Base-by-base conservation (phyloP, 768 basidiomycete genomes). In the Mycena kentingensis region DNA sequence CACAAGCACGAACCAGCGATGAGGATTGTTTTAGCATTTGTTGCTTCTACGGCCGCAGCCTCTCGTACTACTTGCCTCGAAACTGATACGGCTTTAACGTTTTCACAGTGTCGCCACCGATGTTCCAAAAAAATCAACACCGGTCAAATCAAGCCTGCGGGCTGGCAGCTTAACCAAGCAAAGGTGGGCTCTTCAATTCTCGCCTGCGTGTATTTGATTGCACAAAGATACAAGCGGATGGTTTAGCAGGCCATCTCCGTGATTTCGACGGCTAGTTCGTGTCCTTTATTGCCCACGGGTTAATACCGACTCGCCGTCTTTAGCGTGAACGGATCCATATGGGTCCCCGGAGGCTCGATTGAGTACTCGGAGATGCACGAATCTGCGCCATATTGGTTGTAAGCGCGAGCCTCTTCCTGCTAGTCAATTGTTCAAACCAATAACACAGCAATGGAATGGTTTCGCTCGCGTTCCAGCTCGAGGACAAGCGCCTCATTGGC, bases 291-390 rank as follows among this genome's bases (percentile, higher is more conserved):
- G 8, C 22, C 16, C 21, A 10, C 15, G n/a, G 1, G 44, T 31
- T 10, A 19, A 32, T 27, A 32, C 18, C 7, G 31, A 39, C 16
- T 6, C 22, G 8, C 15, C 4, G 22, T 39, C 3, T 47, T 7
- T 28, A 73, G 72, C 44, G 73, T 76, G 6, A 71, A 70, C 38
- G 72, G 73, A 4, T 76, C 75, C 2, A 76, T 76, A 46, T 75
- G 75, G 73, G 69, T 74, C 10, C 63, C 69, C 57, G 71, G 70
- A 3, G 73, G 75, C 18, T 72, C 70, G 0, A 68, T 75, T 22
- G 75, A 76, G 51, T 76, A 76, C 48, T 73, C 73, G 16, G 68
- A 71, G 10, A 76, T 76, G 73, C 73, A 76, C 43, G 75, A 76
- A 52, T 62, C 71, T 26, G 72, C 71, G 12, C 72, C 73, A 7